A percentile compares a stretch with the other conserved stretches of the same genome.
Conservation (phyloP, 108 stramenopile species). For the Skeletonema menzelii region DNA sequence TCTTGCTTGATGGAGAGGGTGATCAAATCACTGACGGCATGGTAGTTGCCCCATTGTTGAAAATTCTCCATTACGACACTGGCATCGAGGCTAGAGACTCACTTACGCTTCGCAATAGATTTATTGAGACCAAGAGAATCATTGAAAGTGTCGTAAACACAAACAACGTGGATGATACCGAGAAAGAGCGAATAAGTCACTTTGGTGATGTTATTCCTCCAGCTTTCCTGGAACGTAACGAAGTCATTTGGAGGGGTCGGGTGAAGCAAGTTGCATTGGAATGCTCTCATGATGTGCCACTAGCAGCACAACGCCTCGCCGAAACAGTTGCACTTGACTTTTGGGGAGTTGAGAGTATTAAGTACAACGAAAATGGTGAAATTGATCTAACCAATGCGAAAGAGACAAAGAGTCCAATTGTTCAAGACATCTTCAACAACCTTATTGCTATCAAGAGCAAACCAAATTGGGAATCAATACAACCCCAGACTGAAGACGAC, state of each 20-base stretch:
- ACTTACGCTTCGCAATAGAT: conserved; percentile 38
- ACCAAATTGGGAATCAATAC: conserved; percentile 45
- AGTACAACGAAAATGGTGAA: conserved; percentile 12
- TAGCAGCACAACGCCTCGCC: conserved; percentile 44
- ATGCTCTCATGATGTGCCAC: conserved; percentile 52
- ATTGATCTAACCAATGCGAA: conserved; percentile 31
- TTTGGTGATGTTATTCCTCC: conserved; percentile 52
- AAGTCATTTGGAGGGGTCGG: conserved; percentile 72
- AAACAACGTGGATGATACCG: background rate
- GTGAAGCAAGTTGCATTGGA: conserved; percentile 50
- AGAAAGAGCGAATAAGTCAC: conserved; percentile 32
- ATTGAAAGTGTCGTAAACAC: conserved; percentile 69
- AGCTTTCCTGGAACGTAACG: conserved; percentile 76
- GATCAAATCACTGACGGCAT: conserved; percentile 2
- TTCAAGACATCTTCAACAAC: conserved; percentile 89
- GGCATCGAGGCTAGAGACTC: conserved; percentile 50
- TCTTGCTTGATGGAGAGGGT: conserved; percentile 28
- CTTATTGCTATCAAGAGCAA: conserved; percentile 71
- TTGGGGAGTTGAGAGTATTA: conserved; percentile 41
- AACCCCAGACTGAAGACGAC: conserved; percentile 15
- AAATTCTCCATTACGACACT: conserved; percentile 65
- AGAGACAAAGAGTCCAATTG: conserved; percentile 39
- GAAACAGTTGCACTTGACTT: conserved; percentile 69
- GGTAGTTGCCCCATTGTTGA: conserved; percentile 49
- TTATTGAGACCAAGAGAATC: conserved; percentile 46